Evolutionary conservation across 2,329 filamentous ascomycete genomes (phyloP), one percentile per base, ranked within the genome.

Genomic region (Pseudonectria buxi): DNA sequence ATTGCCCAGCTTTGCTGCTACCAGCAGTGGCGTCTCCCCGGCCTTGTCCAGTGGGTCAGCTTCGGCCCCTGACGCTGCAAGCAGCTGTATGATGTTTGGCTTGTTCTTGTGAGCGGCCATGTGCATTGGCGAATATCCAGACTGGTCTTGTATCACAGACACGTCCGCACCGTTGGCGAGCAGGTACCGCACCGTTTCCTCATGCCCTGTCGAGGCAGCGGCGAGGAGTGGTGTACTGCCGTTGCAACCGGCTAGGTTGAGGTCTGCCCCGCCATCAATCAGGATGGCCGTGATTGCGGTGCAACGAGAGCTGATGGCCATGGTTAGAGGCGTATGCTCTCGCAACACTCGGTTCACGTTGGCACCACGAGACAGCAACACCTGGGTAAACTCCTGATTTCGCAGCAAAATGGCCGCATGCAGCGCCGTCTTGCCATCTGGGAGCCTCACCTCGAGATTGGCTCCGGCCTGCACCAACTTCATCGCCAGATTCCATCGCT

Each of bases 101-200:
- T 48, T 53, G 35, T 53, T 41, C 30, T 52, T 53, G 33, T 53
- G 50, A 6, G 50, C 50, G 11, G 50, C 50, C 50, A 53, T 53
- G 24, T 53, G 50, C 47, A 53, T 52, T 10, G 50, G 41, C 18
- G 50, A 46, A 22, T 53, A 53, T 12, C 50, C 50, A 16, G 47
- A 53, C 16, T 46, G 42, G 12, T 43, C 40, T 27, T 48, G 47
- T 7, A 36, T 40, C 10, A 36, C 38, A 6, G 50, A 43, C 16
- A 47, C 44, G 28, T 53, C 47, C 11, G 50, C 50, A 3, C 50
- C 49, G 26, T 53, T 44, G 10, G 41, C 49, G 16, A 53, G 33
- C 15, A 53, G 49, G 35, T 53, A 53, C 15, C 50, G 46, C n/a
- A 53, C 42, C 14, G 50, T 53, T 39, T 53, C 50, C 15, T 53